phyloP scores from a whole-genome alignment of 108 stramenopile species.

The Aurantiochytrium sp. region DNA sequence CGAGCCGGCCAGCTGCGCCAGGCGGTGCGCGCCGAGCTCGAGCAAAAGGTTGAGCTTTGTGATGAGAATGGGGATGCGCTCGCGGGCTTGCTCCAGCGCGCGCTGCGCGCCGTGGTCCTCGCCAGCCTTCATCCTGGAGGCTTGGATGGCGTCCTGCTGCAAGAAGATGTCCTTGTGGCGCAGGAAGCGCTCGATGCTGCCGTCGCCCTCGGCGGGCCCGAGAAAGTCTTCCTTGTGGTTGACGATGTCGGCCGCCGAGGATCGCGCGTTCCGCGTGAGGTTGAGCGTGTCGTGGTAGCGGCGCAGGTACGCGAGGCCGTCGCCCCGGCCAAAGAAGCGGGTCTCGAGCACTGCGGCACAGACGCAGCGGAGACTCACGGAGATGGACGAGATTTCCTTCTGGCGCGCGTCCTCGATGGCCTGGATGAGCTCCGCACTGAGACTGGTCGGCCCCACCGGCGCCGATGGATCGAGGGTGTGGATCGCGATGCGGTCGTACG shows the following conservation, averaged over 20 bases:
- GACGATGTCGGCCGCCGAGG: no score
- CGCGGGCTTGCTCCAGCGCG: not conserved
- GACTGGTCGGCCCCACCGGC: not conserved
- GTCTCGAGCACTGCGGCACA: no score
- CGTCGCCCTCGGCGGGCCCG: no score
- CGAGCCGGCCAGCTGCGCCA: not conserved
- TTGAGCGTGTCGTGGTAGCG: no score
- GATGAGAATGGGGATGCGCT: not conserved
- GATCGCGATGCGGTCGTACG: not conserved
- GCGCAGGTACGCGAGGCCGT: no score
- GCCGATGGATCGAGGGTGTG: slow-evolving; percentile 6
- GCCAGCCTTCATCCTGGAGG: no score
- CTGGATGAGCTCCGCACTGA: not conserved
- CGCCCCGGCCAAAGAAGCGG: no score
- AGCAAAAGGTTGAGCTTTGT: not conserved
- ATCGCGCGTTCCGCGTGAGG: no score
- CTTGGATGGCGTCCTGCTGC: not conserved
- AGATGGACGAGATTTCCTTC: not conserved
- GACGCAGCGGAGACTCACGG: no score
- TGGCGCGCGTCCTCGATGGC: not conserved
- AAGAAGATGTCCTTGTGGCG: no score
- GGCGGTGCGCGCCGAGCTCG: not conserved
- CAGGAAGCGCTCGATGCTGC: no score
- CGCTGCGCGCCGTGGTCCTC: not conserved
- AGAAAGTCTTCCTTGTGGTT: no score